phyloP scores from a whole-genome alignment of 129 eudicot genomes.

The Helichrysum umbraculigerum region DNA sequence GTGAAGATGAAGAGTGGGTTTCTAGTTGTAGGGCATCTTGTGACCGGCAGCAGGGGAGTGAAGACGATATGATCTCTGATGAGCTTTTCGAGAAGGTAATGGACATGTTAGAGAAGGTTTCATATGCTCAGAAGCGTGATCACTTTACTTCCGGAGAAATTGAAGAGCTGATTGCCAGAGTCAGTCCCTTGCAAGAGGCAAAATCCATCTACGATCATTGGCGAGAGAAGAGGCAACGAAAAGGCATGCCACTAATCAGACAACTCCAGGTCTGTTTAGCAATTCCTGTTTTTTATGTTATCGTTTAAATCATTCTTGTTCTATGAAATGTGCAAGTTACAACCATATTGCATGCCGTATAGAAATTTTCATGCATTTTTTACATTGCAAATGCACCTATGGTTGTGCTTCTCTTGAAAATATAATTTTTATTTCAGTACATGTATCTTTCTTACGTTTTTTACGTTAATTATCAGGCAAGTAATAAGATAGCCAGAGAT shows the following conservation, averaged over 20 bases:
- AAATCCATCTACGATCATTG: conserved; percentile 71
- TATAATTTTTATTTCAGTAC: neutral
- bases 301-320: neutral
- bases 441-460: neutral
- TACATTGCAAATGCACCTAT: conserved; percentile 9
- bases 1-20: conserved; percentile 90
- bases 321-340: conserved; percentile 2
- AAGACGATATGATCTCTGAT: conserved; percentile 49
- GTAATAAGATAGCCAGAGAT: conserved; percentile 14
- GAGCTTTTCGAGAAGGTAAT: conserved; percentile 77
- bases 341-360: conserved; percentile 12
- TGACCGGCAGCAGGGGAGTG: conserved; percentile 23
- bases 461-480: neutral
- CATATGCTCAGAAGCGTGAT: conserved; percentile 68
- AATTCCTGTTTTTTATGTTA: neutral
- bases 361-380: neutral
- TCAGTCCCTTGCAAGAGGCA: conserved; percentile 49
- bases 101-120: conserved; percentile 80
- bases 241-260: conserved; percentile 75
- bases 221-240: conserved; percentile 72
- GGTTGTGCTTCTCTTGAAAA: neutral
- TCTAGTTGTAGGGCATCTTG: conserved; percentile 22
- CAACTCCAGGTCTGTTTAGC: conserved; percentile 72
- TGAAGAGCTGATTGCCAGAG: conserved; percentile 55
- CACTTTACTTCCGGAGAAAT: conserved; percentile 60